phyloP scores from a whole-genome alignment of 148 eudicot species.

The Diospyros kaki region DNA sequence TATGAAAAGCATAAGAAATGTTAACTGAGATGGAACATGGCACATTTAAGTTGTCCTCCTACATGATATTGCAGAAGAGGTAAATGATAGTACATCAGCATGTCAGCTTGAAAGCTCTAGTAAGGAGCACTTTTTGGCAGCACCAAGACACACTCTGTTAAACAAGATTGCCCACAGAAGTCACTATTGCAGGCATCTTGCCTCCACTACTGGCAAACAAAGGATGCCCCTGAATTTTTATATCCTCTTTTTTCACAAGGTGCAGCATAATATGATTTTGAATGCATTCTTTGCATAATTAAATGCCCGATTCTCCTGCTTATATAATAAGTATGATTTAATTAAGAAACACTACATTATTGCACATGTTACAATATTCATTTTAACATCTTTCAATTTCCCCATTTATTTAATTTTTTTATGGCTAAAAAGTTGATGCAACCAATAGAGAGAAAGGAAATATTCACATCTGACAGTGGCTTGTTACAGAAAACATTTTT shows the following conservation, averaged over 20 bases:
- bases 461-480: no score
- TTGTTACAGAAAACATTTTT: no score
- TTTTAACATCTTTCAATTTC: neutral
- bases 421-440: no score
- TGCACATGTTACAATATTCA: neutral
- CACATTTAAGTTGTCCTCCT: neutral
- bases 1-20: neutral
- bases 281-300: neutral
- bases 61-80: neutral
- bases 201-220: slow-evolving; percentile 3
- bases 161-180: neutral
- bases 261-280: neutral
- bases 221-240: neutral
- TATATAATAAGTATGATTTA: neutral
- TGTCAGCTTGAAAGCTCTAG: neutral
- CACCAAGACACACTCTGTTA: neutral
- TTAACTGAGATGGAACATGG: neutral
- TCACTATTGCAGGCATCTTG: neutral
- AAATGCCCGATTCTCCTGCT: neutral
- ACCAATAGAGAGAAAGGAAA: no score
- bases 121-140: neutral
- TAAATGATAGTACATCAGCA: neutral
- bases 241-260: neutral
- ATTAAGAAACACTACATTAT: neutral
- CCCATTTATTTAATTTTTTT: no score